These are phyloP conservation scores for Citrus unshiu DNA, from an alignment of 345 rosid genomes.

Conservation along the genomic window DNA sequence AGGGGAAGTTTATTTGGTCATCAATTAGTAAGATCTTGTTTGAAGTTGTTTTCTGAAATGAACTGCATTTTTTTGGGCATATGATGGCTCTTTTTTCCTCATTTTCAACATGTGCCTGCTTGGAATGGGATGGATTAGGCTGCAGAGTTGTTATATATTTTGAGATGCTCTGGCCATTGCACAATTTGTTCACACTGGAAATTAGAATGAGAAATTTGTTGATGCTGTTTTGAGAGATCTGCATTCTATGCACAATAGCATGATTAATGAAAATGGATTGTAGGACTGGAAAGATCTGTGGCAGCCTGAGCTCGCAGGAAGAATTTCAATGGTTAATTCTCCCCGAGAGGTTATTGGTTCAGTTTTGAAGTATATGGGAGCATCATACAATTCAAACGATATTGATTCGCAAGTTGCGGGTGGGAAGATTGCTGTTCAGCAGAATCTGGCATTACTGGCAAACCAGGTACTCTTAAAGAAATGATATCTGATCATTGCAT, in stretches of 20 bases:
- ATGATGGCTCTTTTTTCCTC: background rate
- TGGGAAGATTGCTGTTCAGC: slow-evolving; percentile 62
- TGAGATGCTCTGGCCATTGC: background rate
- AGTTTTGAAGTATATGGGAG: slow-evolving; percentile 88
- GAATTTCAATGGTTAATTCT: slow-evolving; percentile 81
- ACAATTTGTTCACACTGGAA: too few species aligned
- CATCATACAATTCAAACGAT: slow-evolving; percentile 69
- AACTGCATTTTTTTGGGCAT: background rate
- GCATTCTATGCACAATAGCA: too few species aligned
- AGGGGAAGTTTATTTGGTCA: too few species aligned
- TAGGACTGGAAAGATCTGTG: too few species aligned
- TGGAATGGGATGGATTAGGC: too few species aligned
- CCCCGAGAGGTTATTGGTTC: slow-evolving; percentile 83
- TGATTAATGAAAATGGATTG: too few species aligned
- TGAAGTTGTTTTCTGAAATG: background rate
- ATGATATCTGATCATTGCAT: background rate
- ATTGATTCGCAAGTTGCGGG: slow-evolving; percentile 66
- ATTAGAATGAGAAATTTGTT: too few species aligned
- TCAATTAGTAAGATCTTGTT: too few species aligned
- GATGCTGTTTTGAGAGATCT: too few species aligned
- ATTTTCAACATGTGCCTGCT: background rate
- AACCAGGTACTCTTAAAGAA: slow-evolving; percentile 53
- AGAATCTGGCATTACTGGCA: slow-evolving; percentile 52
- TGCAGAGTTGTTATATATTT: slow-evolving; percentile 1
- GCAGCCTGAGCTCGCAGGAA: slow-evolving; percentile 71